phyloP scores from a whole-genome alignment of 768 basidiomycete genomes.

The Amanita inopinata region DNA sequence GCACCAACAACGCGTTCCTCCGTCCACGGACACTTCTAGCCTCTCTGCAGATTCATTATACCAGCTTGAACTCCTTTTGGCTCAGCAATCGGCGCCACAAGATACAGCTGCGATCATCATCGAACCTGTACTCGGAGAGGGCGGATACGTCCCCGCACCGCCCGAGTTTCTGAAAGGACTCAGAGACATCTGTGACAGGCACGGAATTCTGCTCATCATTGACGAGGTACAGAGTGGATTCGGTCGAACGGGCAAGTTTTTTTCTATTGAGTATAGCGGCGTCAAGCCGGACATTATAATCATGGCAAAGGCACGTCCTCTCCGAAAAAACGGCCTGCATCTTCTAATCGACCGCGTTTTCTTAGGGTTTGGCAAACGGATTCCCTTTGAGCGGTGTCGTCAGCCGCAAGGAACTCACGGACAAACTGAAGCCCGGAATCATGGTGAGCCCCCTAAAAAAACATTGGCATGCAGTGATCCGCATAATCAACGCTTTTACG shows the following conservation, averaged over 20 bases:
- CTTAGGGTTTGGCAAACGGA: slow-evolving; percentile 76
- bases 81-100: slow-evolving; percentile 69
- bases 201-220: slow-evolving; percentile 75
- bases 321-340: background rate
- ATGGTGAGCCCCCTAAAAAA: slow-evolving; percentile 39
- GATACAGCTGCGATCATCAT: slow-evolving; percentile 93
- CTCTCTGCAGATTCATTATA: slow-evolving; percentile 59
- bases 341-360: background rate
- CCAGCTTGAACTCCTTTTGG: slow-evolving; percentile 68
- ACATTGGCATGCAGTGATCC: background rate
- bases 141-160: slow-evolving; percentile 90
- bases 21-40: slow-evolving; percentile 42
- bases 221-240: slow-evolving; percentile 91
- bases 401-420: slow-evolving; percentile 71
- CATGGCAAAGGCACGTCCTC: slow-evolving; percentile 64
- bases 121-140: slow-evolving; percentile 92
- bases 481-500: slow-evolving; percentile 4
- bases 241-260: slow-evolving; percentile 77
- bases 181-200: slow-evolving; percentile 75
- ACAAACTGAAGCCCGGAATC: slow-evolving; percentile 67
- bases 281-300: slow-evolving; percentile 84
- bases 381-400: slow-evolving; percentile 89
- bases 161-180: slow-evolving; percentile 71
- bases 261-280: slow-evolving; percentile 74
- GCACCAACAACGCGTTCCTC: slow-evolving; percentile 67